Base-by-base conservation (phyloP, 2,329 filamentous ascomycete species). In the Fusarium sp. region DNA sequence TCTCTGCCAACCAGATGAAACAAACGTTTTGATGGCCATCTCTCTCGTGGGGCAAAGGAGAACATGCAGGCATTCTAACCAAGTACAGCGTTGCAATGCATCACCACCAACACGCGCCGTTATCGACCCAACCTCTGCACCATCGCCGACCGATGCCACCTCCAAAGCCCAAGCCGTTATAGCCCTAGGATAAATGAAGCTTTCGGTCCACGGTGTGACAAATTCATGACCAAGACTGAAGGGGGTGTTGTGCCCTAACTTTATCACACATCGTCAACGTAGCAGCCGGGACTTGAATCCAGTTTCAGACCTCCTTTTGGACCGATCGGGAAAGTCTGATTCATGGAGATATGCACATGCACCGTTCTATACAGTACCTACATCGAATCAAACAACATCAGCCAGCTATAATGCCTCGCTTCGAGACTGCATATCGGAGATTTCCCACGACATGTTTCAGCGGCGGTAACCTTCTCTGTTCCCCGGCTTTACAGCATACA, bases 361-460 rank as follows among this genome's bases (percentile, higher is more conserved):
- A 40, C 42, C 28, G 45, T 36, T 63, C 46, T 63, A 51, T 63
- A 51, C 60, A 46, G 60, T 63, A 51, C 44, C 51, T 63, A 64
- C 59, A 63, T 64, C 52, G 63, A 47, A 15, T 64, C 52, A 63
- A 36, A 51, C 58, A 46, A 36, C 26, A 51, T 43, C 46, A 51
- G 36, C 67, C 62, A 71, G 57, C 52, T 59, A 60, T 36, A 39
- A 44, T 47, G 47, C 47, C 56, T 73, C 70, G 67, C 66, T 62
- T 71, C 68, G 63, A 65, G 56, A 61, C 68, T 69, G 68, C 70
- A 65, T 52, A 58, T 73, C 70, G 70, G 70, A 73, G 70, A 73
- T 73, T 73, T 73, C 70, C 36, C 65, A 65, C 52, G 52, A 54
- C 20, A 55, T 58, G 58, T 68, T 66, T 71, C 66, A 69, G 14